phyloP scores from a whole-genome alignment of 2,329 filamentous ascomycete species.

The Monilinia fructigena region DNA sequence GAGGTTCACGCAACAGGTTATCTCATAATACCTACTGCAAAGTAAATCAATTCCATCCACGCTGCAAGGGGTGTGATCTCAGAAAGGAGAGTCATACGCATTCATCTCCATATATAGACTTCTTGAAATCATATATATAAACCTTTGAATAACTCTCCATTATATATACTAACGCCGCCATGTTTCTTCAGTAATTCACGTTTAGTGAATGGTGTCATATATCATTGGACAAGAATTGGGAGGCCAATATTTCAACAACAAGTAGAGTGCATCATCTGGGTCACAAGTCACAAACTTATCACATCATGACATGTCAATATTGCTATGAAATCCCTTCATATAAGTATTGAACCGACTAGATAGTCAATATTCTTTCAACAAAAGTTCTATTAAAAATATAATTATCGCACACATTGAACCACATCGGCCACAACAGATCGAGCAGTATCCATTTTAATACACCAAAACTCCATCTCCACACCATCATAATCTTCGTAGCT shows the following conservation, averaged over 20 bases:
- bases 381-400: slow-evolving; percentile 1
- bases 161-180: not conserved
- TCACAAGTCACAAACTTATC: not conserved
- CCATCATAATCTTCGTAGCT: not conserved
- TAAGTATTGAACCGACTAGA: not conserved
- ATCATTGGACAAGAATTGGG: not conserved
- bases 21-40: not conserved
- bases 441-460: slow-evolving; percentile 5
- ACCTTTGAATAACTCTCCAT: not conserved
- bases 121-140: not conserved
- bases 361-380: too few species aligned
- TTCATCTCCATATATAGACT: not conserved
- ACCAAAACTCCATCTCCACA: not conserved
- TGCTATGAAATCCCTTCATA: not conserved
- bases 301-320: not conserved
- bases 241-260: not conserved
- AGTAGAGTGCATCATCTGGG: not conserved
- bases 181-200: not conserved
- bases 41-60: not conserved
- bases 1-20: not conserved
- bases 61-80: not conserved
- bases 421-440: not conserved
- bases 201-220: not conserved
- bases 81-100: not conserved
- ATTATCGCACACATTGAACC: not conserved